These are phyloP conservation scores for Cercophora newfieldiana DNA, from an alignment of 495 filamentous ascomycete species.

Conservation along the genomic window DNA sequence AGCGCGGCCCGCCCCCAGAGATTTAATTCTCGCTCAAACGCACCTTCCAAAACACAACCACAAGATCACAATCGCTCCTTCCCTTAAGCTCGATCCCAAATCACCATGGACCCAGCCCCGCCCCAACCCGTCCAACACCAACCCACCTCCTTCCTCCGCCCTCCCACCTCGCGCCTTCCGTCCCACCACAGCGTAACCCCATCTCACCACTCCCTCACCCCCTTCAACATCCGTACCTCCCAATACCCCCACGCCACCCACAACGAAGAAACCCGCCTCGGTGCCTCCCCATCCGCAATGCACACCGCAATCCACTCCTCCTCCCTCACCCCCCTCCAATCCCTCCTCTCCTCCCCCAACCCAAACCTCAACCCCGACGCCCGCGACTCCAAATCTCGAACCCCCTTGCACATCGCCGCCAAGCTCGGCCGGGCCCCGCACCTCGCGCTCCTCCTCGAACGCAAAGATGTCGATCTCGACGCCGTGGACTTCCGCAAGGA, in stretches of 20 bases:
- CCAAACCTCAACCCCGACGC: not conserved
- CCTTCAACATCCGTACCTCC: not conserved
- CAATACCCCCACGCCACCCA: not conserved
- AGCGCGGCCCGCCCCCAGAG: not conserved
- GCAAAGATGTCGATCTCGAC: slow-evolving; percentile 7
- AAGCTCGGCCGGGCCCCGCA: not conserved
- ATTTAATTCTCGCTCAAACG: too few species aligned
- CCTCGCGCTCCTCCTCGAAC: slow-evolving; percentile 6
- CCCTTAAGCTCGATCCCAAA: too few species aligned
- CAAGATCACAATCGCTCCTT: too few species aligned
- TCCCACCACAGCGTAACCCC: not conserved
- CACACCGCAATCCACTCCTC: not conserved
- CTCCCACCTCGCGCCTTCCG: not conserved
- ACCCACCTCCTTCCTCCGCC: not conserved
- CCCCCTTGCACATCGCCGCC: slow-evolving; percentile 10
- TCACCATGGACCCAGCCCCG: too few species aligned
- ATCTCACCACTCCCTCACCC: not conserved
- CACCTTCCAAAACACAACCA: too few species aligned
- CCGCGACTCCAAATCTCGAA: not conserved
- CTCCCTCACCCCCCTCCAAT: not conserved
- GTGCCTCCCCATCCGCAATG: not conserved
- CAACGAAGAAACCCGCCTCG: not conserved
- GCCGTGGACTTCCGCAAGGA: not conserved
- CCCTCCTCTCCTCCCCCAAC: not conserved
- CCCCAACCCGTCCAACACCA: not conserved